These are phyloP conservation scores for Celoporthe dispersa DNA, from an alignment of 2,329 filamentous ascomycete genomes.

Conservation along the genomic window DNA sequence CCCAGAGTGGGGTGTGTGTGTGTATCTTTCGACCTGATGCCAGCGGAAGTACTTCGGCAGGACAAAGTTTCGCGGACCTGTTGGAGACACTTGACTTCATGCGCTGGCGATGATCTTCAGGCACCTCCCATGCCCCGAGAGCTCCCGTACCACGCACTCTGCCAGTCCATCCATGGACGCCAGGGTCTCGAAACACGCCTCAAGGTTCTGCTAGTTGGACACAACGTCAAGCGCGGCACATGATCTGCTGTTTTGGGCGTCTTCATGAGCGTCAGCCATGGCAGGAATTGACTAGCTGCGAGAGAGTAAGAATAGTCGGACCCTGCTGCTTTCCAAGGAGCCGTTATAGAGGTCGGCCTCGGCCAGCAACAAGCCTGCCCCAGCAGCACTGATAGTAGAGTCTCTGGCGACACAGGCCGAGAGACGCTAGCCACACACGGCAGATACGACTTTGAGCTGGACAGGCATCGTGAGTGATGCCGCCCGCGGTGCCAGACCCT, in stretches of 20 bases:
- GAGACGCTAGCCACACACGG: not conserved
- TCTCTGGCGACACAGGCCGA: not conserved
- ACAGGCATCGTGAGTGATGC: slow-evolving; percentile 6
- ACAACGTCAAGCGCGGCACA: slow-evolving; percentile 17
- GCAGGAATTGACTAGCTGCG: not conserved
- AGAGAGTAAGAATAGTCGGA: slow-evolving; percentile 14
- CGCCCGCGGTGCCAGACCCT: not conserved
- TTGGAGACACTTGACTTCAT: slow-evolving; percentile 19
- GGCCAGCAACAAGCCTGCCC: not conserved
- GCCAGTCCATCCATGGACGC: slow-evolving; percentile 11
- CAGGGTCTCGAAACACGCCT: slow-evolving; percentile 22
- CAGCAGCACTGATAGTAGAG: not conserved
- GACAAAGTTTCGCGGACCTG: not conserved
- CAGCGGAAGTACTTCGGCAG: slow-evolving; percentile 11
- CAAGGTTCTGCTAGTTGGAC: slow-evolving; percentile 7
- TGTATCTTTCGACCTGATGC: not conserved
- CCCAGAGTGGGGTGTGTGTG: not conserved
- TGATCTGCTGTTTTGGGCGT: slow-evolving; percentile 18
- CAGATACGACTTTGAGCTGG: slow-evolving; percentile 10
- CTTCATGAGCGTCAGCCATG: slow-evolving; percentile 13
- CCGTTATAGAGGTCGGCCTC: not conserved
- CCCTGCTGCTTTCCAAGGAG: not conserved
- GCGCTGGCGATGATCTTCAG: slow-evolving; percentile 28
- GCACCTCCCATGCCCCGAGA: slow-evolving; percentile 28
- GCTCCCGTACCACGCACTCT: slow-evolving; percentile 21